Evolutionary conservation across 768 basidiomycete species (phyloP), one percentile per base, ranked within the genome.

Genomic region (Xerocomus potaroensis): DNA sequence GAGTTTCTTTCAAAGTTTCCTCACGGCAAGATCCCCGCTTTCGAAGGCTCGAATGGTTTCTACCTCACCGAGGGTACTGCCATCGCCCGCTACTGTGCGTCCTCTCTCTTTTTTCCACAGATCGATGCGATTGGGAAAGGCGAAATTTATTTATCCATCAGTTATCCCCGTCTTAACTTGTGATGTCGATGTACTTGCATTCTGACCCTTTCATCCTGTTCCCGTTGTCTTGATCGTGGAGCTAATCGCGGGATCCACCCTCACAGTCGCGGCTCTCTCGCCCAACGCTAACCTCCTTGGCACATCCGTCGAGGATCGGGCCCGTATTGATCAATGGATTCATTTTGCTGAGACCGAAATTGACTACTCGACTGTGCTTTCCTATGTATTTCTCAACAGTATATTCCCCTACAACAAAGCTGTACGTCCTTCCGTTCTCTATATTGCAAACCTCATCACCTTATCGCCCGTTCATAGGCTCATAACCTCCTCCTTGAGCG

Each of bases 71-170:
- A 95, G 74, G 75, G 79, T 45, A 63, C 70, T 45, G 81, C 91
- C 39, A 91, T 98, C 67, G 87, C 91, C 37, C 83, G 81, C 47
- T 93, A 95, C 71, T 58, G 95, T 97, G 70, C 81, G 92, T 84
- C 56, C 21, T 38, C 41, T 32, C 37, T 44, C 21, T 16, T 38
- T 35, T 38, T 48, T 18, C 37, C 55, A 21, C 33, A 41, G 26
- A 38, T 47, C 41, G 33, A 38, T 24, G 51, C 40, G 48, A 53
- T 56, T 42, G 18, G 38, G 52, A 55, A 56, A 40, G 64, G 63
- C 51, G 63, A 67, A 33, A 61, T 9, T 21, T 26, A 41, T 43
- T 24, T 41, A 40, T 64, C 73, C 73, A 71, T 74, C 77, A 83
- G 79, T 83, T 81, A 82, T 81, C 76, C 80, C 78, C 82, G 80